Base-by-base conservation (phyloP, 176 grass and related monocot genomes). In the Oryza brachyantha region DNA sequence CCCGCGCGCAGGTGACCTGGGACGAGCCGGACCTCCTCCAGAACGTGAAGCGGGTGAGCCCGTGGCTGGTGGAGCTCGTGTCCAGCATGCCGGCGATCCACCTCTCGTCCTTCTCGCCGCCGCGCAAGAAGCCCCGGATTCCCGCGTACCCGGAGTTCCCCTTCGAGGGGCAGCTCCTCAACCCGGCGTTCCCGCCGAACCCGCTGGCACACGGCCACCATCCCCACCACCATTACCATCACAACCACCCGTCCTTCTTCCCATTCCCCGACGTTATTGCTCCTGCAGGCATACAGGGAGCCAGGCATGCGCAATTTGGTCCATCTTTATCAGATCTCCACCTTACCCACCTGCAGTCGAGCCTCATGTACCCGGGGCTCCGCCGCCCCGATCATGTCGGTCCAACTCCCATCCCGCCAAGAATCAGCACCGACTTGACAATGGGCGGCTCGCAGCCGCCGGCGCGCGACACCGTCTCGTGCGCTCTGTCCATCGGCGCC, bases 261-360 rank as follows among this genome's bases (percentile, higher is more conserved):
- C 79, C 79, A 16, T 86, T 83, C 80, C 84, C 69, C 72, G 68
- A 83, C 74, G 80, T 74, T 57, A 87, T 68, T 42, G 84, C 88
- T 94, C 81, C 87, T 79, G 88, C 95, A 92, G 89, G 82, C 87
- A 95, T 95, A 95, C 92, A 99, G 96, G 96, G 92, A 99, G 90
- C 90, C 96, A 99, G 96, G 92, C 96, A 98, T 85, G 48, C 87
- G 74, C 85, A 81, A 76, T 91, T 91, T 41, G 86, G 88, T 88
- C 78, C 85, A 79, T 81, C 86, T 79, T 32, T 93, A 87, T 66
- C 90, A 90, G 86, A 95, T 88, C 78, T 87, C 83, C 86, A 88
- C 86, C 81, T 87, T 25, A 76, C 71, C 59, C 66, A 89, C 77
- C 87, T 85, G 82, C 87, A 85, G 80, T 78, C 78, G 79, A 92